phyloP scores from a whole-genome alignment of 345 rosid genomes.

The Eucalyptus sp. region DNA sequence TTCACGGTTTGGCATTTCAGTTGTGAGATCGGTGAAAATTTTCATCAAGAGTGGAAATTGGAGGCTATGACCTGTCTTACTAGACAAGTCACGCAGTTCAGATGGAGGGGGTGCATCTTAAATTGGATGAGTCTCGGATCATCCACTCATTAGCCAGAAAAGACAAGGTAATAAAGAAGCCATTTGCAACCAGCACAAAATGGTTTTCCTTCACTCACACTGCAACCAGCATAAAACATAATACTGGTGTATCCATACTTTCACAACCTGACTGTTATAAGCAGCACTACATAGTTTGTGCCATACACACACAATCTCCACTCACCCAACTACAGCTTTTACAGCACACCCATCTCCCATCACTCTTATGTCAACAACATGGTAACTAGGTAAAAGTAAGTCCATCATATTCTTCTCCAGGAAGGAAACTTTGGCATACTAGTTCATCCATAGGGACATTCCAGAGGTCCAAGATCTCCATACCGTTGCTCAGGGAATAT shows the following conservation, averaged over 20 bases:
- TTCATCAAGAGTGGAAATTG: neutral
- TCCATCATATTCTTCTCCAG: neutral
- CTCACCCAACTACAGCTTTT: neutral
- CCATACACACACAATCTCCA: neutral
- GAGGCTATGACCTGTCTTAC: neutral
- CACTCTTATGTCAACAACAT: neutral
- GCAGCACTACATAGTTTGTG: neutral
- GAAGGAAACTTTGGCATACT: neutral
- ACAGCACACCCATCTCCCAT: neutral
- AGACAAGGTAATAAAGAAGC: neutral
- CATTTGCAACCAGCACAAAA: neutral
- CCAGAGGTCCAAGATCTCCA: neutral
- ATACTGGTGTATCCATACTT: neutral
- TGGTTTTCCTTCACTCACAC: neutral
- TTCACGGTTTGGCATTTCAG: too few relatives aligned
- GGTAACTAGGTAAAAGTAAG: neutral
- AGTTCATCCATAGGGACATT: neutral
- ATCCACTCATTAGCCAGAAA: neutral
- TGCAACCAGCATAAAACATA: neutral
- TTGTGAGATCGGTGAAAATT: neutral
- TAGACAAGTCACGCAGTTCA: neutral
- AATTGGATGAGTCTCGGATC: neutral
- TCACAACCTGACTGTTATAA: neutral
- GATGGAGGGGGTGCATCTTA: neutral
- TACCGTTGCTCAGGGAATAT: neutral